phyloP scores from a whole-genome alignment of 495 filamentous ascomycete species.

The Penicillium waksmanii region DNA sequence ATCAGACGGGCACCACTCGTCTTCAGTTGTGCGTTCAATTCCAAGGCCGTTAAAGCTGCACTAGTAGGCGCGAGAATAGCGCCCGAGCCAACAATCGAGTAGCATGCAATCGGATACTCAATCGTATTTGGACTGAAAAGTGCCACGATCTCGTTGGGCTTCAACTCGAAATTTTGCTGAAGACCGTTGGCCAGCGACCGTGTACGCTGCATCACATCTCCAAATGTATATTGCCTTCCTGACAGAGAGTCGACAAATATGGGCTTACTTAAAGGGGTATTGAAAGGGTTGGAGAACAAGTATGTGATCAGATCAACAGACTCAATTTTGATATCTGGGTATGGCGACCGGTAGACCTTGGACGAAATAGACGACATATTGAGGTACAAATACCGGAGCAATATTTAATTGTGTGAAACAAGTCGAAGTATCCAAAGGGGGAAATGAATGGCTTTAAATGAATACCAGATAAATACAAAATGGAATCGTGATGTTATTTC shows the following conservation, averaged over 20 bases:
- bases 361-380: slow-evolving; percentile 33
- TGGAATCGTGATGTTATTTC: no score
- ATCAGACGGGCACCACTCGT: slow-evolving; percentile 73
- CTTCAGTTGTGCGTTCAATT: slow-evolving; percentile 83
- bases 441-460: no score
- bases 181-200: slow-evolving; percentile 75
- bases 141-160: slow-evolving; percentile 70
- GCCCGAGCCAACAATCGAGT: slow-evolving; percentile 76
- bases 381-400: not conserved
- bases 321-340: slow-evolving; percentile 31
- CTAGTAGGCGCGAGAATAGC: slow-evolving; percentile 78
- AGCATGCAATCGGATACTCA: slow-evolving; percentile 65
- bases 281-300: slow-evolving; percentile 58
- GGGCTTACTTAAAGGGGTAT: slow-evolving; percentile 18
- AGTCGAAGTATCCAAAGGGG: no score
- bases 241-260: slow-evolving; percentile 63
- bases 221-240: slow-evolving; percentile 67
- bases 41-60: slow-evolving; percentile 75
- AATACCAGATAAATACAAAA: no score
- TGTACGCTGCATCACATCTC: slow-evolving; percentile 61
- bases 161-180: slow-evolving; percentile 66
- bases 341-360: slow-evolving; percentile 32
- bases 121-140: slow-evolving; percentile 70
- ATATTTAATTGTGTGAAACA: no score
- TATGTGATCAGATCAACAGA: slow-evolving; percentile 66